These are phyloP conservation scores for Aureobasidium uvarum DNA, from an alignment of 2,329 filamentous ascomycete genomes.

Conservation along the genomic window DNA sequence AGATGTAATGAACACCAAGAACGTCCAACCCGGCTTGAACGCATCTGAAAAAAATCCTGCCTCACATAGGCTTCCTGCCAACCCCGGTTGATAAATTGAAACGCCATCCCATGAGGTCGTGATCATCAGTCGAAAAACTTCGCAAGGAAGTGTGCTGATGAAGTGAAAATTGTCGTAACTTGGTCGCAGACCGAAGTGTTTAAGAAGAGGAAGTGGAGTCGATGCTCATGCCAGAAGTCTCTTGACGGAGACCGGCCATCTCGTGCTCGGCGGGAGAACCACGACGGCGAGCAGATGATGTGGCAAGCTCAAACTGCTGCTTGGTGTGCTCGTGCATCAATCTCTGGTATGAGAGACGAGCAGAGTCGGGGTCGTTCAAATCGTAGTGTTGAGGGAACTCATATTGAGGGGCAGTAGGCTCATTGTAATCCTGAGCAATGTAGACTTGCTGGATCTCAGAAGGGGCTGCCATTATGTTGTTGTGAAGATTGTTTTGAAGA, in stretches of 20 bases:
- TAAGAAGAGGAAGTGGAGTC: constrained; percentile 32
- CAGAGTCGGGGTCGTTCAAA: constrained; percentile 41
- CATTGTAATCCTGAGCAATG: constrained; percentile 42
- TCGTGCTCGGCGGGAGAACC: constrained; percentile 33
- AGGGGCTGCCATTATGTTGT: constrained; percentile 33
- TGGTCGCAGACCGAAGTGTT: not conserved
- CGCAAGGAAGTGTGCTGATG: not conserved
- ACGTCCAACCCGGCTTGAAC: constrained; percentile 14
- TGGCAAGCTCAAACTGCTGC: constrained; percentile 48
- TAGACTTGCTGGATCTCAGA: constrained; percentile 38
- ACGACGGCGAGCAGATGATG: constrained; percentile 47
- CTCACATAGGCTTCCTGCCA: not conserved
- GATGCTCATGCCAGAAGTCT: constrained; percentile 34
- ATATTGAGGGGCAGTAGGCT: constrained; percentile 44
- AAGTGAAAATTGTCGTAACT: not conserved
- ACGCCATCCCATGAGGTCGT: constrained; percentile 22
- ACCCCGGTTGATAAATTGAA: not conserved
- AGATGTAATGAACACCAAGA: constrained; percentile 7
- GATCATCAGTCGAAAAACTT: not conserved
- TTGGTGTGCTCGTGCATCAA: constrained; percentile 54
- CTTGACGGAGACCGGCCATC: constrained; percentile 31
- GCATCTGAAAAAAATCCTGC: constrained; percentile 5
- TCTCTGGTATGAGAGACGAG: constrained; percentile 48
- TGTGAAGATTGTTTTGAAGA: not conserved
- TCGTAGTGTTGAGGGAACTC: constrained; percentile 48